These are phyloP conservation scores for Gillenia trifoliata DNA, from an alignment of 306 rosid species.

Conservation along the genomic window DNA sequence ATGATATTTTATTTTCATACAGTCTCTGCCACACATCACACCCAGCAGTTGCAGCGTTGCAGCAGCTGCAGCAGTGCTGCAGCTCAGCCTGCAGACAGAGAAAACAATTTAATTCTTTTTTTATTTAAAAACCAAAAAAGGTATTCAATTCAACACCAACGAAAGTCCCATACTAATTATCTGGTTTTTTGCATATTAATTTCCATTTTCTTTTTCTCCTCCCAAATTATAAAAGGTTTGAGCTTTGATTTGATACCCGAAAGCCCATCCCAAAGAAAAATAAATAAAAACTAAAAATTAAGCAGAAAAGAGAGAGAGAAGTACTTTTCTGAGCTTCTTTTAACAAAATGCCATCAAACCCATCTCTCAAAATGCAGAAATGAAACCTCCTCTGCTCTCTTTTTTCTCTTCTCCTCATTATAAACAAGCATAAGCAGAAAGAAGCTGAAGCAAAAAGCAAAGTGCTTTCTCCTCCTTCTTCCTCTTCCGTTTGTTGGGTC, in stretches of 20 bases:
- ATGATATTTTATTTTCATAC: slow-evolving; percentile 29
- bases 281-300: slow-evolving; percentile 20
- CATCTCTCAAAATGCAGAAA: slow-evolving; percentile 54
- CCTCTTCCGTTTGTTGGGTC: background rate
- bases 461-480: background rate
- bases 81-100: slow-evolving; percentile 38
- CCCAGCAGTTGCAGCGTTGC: slow-evolving; percentile 76
- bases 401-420: slow-evolving; percentile 6
- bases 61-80: slow-evolving; percentile 65
- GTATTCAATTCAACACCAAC: slow-evolving; percentile 8
- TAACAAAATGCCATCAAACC: slow-evolving; percentile 57
- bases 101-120: background rate
- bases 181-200: background rate
- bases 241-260: slow-evolving; percentile 47
- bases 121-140: background rate
- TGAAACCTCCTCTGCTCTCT: slow-evolving; percentile 32
- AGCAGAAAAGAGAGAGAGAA: slow-evolving; percentile 11
- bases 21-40: slow-evolving; percentile 83
- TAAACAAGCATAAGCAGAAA: background rate
- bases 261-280: slow-evolving; percentile 34
- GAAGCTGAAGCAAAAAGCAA: background rate
- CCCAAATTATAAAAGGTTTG: slow-evolving; percentile 14
- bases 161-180: background rate
- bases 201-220: background rate
- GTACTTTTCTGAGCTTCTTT: slow-evolving; percentile 53